Conservation (phyloP, 2,329 filamentous ascomycete genomes). For the Colletotrichum sp. region DNA sequence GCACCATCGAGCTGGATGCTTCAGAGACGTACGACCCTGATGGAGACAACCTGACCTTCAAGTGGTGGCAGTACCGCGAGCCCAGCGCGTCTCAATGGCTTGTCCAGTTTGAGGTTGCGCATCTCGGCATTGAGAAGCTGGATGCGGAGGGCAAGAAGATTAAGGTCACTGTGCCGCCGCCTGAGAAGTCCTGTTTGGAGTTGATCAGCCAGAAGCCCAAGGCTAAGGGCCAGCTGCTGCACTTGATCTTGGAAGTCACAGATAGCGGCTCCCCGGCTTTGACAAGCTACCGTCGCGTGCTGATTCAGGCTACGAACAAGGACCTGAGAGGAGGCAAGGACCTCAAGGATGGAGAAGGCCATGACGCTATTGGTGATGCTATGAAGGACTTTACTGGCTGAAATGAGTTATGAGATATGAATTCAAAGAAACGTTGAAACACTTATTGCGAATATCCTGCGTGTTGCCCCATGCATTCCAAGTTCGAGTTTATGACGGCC, state of each 20-base stretch:
- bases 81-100: conserved; percentile 43
- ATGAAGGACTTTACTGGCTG: conserved; percentile 9
- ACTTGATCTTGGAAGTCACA: conserved; percentile 54
- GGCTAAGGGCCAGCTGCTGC: conserved; percentile 44
- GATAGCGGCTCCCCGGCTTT: conserved; percentile 46
- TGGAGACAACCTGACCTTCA: conserved; percentile 44
- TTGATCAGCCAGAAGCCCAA: not conserved
- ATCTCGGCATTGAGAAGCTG: conserved; percentile 33
- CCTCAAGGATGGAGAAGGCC: not conserved
- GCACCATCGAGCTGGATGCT: conserved; percentile 46
- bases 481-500: not conserved
- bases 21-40: conserved; percentile 52
- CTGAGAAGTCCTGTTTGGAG: conserved; percentile 40
- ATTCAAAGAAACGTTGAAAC: not conserved
- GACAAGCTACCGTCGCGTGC: conserved; percentile 51
- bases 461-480: not conserved
- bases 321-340: conserved; percentile 16
- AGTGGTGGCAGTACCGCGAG: conserved; percentile 55
- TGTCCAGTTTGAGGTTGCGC: conserved; percentile 41
- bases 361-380: not conserved
- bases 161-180: not conserved
- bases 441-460: not conserved
- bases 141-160: conserved; percentile 21
- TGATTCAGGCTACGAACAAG: conserved; percentile 37
- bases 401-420: not conserved